Evolutionary conservation across 257 asterid species (phyloP), one percentile per base, ranked within the genome.

Genomic region (Sherardia arvensis): DNA sequence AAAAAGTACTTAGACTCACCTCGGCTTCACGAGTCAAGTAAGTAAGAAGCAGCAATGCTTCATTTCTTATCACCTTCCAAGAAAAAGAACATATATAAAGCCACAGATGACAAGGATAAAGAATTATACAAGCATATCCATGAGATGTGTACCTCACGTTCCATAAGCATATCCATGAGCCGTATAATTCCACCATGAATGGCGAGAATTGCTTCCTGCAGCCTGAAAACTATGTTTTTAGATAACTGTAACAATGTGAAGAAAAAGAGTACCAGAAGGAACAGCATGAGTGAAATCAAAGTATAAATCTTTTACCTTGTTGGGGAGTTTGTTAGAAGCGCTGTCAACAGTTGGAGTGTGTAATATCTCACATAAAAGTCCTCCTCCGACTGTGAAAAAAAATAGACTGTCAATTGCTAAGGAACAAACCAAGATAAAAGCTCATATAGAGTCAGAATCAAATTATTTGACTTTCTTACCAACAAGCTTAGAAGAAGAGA

Each of bases 101-200:
- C 54, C 2, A 69, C 59, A 68, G 65, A 5, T 59, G 69, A n/a
- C 49, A 32, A 54, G 54, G 18, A 33, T 30, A n/a, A 62, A 25
- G 10, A 27, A 66, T 20, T 49, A 1, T 47, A 38, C 17, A 33
- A 33, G 9, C 12, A 33, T 7, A 8, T 12, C 59, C 21, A 62
- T 34, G 67, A 65, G 75, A 33, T 71, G 66, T 73, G 81, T 81
- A 93, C 99, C 97, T 90, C 99, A 72, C 96, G 96, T 71, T 90
- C 96, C 95, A 87, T 90, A 70, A 93, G 95, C 99, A 93, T 93
- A 80, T 93, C 99, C 96, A 93, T 87, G 53, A 93, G 97, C 72
- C 90, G 76, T 58, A 96, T 87, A 70, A 84, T 84, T 73, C 96
- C 99, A 55, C 88, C 92, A 12, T 97, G 97, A 81, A 85, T 81